Base-by-base conservation (phyloP, 2,329 filamentous ascomycete species). In the Sarocladium kiliense region DNA sequence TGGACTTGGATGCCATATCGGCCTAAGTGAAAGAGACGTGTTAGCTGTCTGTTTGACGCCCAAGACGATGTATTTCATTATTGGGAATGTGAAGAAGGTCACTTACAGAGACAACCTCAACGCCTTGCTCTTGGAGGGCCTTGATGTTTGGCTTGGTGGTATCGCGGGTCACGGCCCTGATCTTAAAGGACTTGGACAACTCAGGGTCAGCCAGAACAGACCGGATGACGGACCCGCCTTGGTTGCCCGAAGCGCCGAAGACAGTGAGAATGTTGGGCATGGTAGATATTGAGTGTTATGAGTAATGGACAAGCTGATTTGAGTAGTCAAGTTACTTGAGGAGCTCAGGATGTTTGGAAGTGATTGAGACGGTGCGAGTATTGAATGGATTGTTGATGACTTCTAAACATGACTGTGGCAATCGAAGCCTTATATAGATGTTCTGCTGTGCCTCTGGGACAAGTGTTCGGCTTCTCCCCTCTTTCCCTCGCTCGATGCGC, bases 201-300 rank as follows among this genome's bases (percentile, higher is more conserved):
- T 61, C 64, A 2, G 77, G 62, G 66, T 81, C 74, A 54, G 68
- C 68, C 57, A 80, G 74, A 58, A 80, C 69, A 53, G 68, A 65
- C 2, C 64, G 58, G 55, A 78, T 68, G 27, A 80, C 74, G 27
- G 75, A 77, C 34, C 73, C 73, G 41, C 77, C 78, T 62, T 81
- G 77, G 58, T 72, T 71, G 55, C 76, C 77, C 2, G 77, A 78
- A 54, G 74, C 74, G 25, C 76, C 76, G 51, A 78, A 77, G n/a
- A 77, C 72, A 12, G 70, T 68, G 21, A 74, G 59, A 47, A 72
- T 64, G 57, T 71, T 71, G 60, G 74, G 72, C 68, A 45, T 45
- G 19, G 12, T 39, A 6, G 30, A 12, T 32, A 39, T 39, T 39
- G 7, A 5, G 18, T n/a, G 36, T 34, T 34, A 34, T 9, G 30